These are phyloP conservation scores for Aurinia saxatilis DNA, from an alignment of 345 rosid species.

Conservation along the genomic window DNA sequence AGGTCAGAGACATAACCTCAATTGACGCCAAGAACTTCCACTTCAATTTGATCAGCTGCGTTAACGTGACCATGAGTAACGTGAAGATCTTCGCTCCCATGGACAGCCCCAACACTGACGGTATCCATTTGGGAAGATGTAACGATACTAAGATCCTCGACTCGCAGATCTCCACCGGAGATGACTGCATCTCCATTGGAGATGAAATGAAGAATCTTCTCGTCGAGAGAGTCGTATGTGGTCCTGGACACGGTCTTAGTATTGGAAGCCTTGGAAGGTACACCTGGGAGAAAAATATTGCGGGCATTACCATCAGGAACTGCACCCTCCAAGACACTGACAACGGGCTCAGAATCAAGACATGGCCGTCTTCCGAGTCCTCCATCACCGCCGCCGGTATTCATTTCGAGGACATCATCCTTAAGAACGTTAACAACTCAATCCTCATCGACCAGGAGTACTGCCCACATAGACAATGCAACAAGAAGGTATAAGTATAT, in stretches of 20 bases:
- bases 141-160: slow-evolving; percentile 19
- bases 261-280: slow-evolving; percentile 44
- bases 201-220: slow-evolving; percentile 23
- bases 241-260: slow-evolving; percentile 34
- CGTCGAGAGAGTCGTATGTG: slow-evolving; percentile 21
- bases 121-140: slow-evolving; percentile 37
- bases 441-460: slow-evolving; percentile 31
- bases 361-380: slow-evolving; percentile 31
- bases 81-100: slow-evolving; percentile 30
- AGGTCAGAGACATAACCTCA: slow-evolving; percentile 31
- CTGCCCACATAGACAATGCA: slow-evolving; percentile 30
- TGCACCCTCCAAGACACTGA: slow-evolving; percentile 26
- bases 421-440: slow-evolving; percentile 21
- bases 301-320: slow-evolving; percentile 19
- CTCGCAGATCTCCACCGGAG: slow-evolving; percentile 25
- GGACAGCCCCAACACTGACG: slow-evolving; percentile 41
- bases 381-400: slow-evolving; percentile 22
- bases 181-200: slow-evolving; percentile 30
- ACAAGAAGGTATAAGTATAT: slow-evolving; percentile 13
- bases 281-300: slow-evolving; percentile 23
- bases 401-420: slow-evolving; percentile 20
- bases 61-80: slow-evolving; percentile 13
- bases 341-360: slow-evolving; percentile 40
- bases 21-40: slow-evolving; percentile 43
- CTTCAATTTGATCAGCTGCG: no score